Percentiles rank a stretch among this genome's conserved stretches.
phyloP scores from a whole-genome alignment of 495 filamentous ascomycete genomes.

The Beverwykella pulmonaria region DNA sequence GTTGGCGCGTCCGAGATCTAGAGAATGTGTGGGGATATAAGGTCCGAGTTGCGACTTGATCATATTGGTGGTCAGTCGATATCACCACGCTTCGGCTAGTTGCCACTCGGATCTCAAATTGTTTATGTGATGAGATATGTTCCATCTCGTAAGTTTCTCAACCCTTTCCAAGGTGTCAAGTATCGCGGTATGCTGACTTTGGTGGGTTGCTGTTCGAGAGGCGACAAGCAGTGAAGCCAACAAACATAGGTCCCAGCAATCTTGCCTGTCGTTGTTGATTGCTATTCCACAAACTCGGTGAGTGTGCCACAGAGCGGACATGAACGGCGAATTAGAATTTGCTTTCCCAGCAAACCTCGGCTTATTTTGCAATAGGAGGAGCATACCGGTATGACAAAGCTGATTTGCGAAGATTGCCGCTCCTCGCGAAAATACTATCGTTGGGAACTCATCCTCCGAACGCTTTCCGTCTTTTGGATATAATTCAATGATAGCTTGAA shows the following conservation, averaged over 20 bases:
- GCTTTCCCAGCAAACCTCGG: slow-evolving; percentile 2
- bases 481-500: slow-evolving; percentile 1
- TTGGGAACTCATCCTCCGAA: slow-evolving; percentile 1
- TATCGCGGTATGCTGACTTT: slow-evolving; percentile 10
- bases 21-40: slow-evolving; percentile 53
- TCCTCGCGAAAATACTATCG: background rate
- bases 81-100: slow-evolving; percentile 9
- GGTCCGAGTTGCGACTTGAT: slow-evolving; percentile 12
- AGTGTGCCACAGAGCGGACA: slow-evolving; percentile 19
- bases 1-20: slow-evolving; percentile 53
- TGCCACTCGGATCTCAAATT: slow-evolving; percentile 1
- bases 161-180: slow-evolving; percentile 1
- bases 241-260: slow-evolving; percentile 18
- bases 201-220: slow-evolving; percentile 9
- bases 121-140: background rate
- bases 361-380: slow-evolving; percentile 18
- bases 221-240: slow-evolving; percentile 13
- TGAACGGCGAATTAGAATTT: background rate
- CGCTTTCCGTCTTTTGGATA: background rate
- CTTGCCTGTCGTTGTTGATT: slow-evolving; percentile 12
- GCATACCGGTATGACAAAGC: slow-evolving; percentile 23
- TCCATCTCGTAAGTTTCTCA: slow-evolving; percentile 10
- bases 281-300: slow-evolving; percentile 23
- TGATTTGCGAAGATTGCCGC: slow-evolving; percentile 12
- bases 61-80: background rate